Percentiles rank a stretch among this genome's conserved stretches.
phyloP scores from a whole-genome alignment of 352 stramenopile genomes.

The Pythium vanterpoolii region DNA sequence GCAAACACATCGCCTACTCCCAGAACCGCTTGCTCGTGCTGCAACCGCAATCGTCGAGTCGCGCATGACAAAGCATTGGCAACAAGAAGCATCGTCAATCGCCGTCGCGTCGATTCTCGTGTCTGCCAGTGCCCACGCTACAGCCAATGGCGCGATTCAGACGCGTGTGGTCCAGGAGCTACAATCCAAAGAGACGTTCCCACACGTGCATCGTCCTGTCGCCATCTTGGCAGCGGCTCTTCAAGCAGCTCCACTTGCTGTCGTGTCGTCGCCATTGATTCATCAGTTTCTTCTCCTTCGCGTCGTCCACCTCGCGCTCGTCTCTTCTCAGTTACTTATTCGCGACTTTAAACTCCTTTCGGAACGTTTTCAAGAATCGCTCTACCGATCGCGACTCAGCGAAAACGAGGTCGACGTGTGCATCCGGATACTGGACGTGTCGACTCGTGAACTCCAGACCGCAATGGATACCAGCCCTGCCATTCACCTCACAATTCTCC shows the following conservation, averaged over 20 bases:
- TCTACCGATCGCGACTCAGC: background rate
- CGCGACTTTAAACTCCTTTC: background rate
- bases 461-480: background rate
- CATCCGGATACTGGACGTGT: constrained; percentile 1
- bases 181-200: background rate
- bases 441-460: background rate
- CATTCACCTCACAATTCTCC: background rate
- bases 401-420: background rate
- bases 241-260: background rate
- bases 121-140: background rate
- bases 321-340: constrained; percentile 3
- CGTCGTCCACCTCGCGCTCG: constrained; percentile 1
- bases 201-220: background rate
- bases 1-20: background rate
- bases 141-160: background rate
- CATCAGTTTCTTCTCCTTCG: constrained; percentile 16
- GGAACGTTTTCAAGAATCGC: constrained; percentile 7
- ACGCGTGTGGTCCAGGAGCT: background rate
- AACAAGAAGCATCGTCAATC: background rate
- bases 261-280: constrained; percentile 2
- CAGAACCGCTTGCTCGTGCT: background rate
- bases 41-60: background rate
- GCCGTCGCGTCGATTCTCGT: constrained; percentile 10
- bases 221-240: background rate
- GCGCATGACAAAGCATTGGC: background rate